These are phyloP conservation scores for Gymnopilus junonius DNA, from an alignment of 768 basidiomycete species.

Conservation along the genomic window DNA sequence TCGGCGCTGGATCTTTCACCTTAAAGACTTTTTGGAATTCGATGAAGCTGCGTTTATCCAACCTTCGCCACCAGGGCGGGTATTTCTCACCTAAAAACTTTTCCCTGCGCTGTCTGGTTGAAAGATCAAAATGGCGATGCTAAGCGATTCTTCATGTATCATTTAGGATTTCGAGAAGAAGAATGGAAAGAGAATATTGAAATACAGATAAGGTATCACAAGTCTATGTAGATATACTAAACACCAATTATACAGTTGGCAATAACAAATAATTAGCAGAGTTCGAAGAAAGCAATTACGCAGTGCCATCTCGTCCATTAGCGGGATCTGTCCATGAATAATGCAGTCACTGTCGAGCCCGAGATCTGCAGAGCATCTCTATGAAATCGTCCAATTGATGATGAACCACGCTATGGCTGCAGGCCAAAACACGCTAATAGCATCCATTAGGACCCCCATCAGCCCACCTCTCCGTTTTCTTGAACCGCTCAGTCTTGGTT, in stretches of 20 bases:
- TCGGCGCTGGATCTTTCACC: no score
- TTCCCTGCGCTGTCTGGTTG: no score
- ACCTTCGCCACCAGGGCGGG: no score
- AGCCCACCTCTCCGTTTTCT: conserved; percentile 12
- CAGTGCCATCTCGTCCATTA: not conserved
- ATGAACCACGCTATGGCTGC: conserved; percentile 38
- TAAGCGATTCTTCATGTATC: no score
- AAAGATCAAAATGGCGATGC: no score
- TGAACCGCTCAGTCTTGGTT: not conserved
- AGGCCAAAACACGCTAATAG: conserved; percentile 41
- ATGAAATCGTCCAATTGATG: conserved; percentile 42
- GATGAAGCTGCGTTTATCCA: no score
- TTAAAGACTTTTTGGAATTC: no score
- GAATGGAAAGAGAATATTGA: no score
- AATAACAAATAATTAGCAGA: not conserved
- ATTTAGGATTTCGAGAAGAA: no score
- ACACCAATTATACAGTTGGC: not conserved
- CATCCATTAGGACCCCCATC: conserved; percentile 34
- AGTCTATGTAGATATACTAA: not conserved
- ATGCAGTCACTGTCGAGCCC: not conserved
- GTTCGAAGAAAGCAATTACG: not conserved
- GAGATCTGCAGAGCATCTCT: conserved; percentile 2
- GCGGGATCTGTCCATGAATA: not conserved
- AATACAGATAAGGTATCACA: not conserved
- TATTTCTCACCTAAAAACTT: no score